Percentiles rank a stretch among this genome's conserved stretches.
Evolutionary conservation across 345 rosid genomes (phyloP).

Genomic region (Salix viminalis): DNA sequence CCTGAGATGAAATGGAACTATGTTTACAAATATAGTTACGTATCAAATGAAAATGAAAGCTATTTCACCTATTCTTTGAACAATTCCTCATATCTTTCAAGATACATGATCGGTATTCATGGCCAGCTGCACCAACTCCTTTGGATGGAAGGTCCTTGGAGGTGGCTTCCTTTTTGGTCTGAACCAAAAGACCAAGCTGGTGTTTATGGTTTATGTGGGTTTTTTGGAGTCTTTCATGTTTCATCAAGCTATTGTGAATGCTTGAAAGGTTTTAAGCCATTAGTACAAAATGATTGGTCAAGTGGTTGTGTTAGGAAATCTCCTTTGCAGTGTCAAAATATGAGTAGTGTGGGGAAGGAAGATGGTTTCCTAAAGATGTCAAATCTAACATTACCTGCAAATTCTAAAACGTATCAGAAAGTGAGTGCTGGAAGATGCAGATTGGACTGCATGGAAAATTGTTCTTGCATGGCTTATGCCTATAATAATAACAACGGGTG

Average conservation of each 20-base stretch:
- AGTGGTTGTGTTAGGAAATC: slow-evolving; percentile 24
- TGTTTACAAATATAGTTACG: background rate
- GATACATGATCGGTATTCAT: background rate
- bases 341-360: background rate
- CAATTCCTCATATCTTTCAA: background rate
- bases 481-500: background rate
- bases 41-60: slow-evolving; percentile 19
- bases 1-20: no score
- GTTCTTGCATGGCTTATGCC: background rate
- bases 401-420: background rate
- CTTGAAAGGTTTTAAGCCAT: slow-evolving; percentile 11
- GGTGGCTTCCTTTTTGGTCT: slow-evolving; percentile 25
- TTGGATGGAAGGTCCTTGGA: background rate
- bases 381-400: background rate
- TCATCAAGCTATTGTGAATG: slow-evolving; percentile 1
- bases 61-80: slow-evolving; percentile 29
- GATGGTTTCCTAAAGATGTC: slow-evolving; percentile 6
- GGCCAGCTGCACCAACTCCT: slow-evolving; percentile 12
- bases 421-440: background rate
- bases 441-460: background rate
- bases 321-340: background rate
- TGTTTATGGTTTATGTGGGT: slow-evolving; percentile 25
- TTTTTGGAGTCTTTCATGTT: slow-evolving; percentile 10
- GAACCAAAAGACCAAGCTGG: slow-evolving; percentile 14
- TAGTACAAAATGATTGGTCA: background rate